Evolutionary conservation across 1,284 basidiomycete genomes (phyloP).

Genomic region (Acaromyces ingoldii): DNA sequence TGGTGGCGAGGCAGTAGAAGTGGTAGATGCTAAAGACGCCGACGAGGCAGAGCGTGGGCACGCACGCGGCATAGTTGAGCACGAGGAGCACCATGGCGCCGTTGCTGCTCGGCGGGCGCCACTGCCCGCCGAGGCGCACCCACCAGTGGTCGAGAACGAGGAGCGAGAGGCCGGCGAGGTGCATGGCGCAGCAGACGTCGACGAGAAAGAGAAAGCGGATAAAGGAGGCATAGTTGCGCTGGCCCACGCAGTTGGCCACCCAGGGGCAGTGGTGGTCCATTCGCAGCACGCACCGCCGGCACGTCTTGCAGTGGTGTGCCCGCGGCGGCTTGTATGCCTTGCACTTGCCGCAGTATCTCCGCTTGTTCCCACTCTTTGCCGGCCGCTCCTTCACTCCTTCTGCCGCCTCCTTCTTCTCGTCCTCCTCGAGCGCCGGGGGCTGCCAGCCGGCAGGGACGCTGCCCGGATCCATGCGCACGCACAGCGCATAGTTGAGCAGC

Average conservation of each 20-base stretch:
- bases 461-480: slow-evolving; percentile 34
- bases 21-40: slow-evolving; percentile 76
- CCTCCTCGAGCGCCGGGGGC: slow-evolving; percentile 4
- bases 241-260: slow-evolving; percentile 57
- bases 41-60: slow-evolving; percentile 78
- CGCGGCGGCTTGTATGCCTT: slow-evolving; percentile 46
- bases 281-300: slow-evolving; percentile 40
- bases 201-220: slow-evolving; percentile 60
- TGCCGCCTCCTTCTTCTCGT: slow-evolving; percentile 32
- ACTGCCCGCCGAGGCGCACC: slow-evolving; percentile 8
- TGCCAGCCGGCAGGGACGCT: slow-evolving; percentile 34
- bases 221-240: slow-evolving; percentile 52
- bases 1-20: slow-evolving; percentile 70
- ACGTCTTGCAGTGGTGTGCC: slow-evolving; percentile 50
- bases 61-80: slow-evolving; percentile 76
- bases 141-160: slow-evolving; percentile 36
- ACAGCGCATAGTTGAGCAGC: slow-evolving; percentile 42
- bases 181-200: slow-evolving; percentile 66
- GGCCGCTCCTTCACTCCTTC: background rate
- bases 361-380: too few species aligned
- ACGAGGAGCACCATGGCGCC: slow-evolving; percentile 82
- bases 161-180: slow-evolving; percentile 24
- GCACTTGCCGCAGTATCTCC: slow-evolving; percentile 44
- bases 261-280: slow-evolving; percentile 57
- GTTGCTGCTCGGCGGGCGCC: slow-evolving; percentile 66